Base-by-base conservation (phyloP, 495 filamentous ascomycete genomes). In the Hypoxylon intermedium region DNA sequence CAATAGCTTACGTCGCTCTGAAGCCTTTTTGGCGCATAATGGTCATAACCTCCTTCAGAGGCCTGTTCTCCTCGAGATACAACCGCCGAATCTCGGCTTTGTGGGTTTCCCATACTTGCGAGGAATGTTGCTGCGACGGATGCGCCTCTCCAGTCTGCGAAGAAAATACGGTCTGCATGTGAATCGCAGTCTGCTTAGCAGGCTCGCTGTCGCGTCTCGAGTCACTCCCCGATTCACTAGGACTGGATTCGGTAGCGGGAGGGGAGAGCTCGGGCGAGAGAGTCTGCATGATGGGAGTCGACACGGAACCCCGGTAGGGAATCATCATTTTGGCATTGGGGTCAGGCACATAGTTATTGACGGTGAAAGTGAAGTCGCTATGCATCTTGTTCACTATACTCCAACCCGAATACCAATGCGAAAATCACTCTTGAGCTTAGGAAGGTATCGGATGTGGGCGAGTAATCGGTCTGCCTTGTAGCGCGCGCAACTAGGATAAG, bases 11-110 rank as follows among this genome's bases (percentile, higher is more conserved):
- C 72, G 72, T 74, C 23, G 72, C 72, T 53, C 67, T 67, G 48
- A 74, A 74, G 11, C 69, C 69, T 34, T 60, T 65, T 19, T 71
- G 67, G 16, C 68, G 60, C 72, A 74, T 74, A 46, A 71, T 71
- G 9, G 65, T 41, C 72, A 74, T 74, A 23, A 74, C 69, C 50
- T 74, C 69, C 34, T 72, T 74, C 13, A 74, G 63, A 23, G 69
- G 62, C 28, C 58, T 57, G 30, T 70, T 67, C 45, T 74, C 72
- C 0, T 74, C 72, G 5, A 70, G 47, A 54, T 74, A 74, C 20
- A 74, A 37, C 6, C 51, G 42, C n/a, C 70, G 60, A 18, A 74
- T 74, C 13, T 67, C 69, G 23, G 55, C 53, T 55, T 74, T 74
- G 40, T 71, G 68, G 37, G 64, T 33, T 48, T 74, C 72, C 72